Percentiles rank a stretch among this genome's conserved stretches.
These are phyloP conservation scores for Agapanthus africanus DNA, from an alignment of 106 monocot species.

Conservation along the genomic window DNA sequence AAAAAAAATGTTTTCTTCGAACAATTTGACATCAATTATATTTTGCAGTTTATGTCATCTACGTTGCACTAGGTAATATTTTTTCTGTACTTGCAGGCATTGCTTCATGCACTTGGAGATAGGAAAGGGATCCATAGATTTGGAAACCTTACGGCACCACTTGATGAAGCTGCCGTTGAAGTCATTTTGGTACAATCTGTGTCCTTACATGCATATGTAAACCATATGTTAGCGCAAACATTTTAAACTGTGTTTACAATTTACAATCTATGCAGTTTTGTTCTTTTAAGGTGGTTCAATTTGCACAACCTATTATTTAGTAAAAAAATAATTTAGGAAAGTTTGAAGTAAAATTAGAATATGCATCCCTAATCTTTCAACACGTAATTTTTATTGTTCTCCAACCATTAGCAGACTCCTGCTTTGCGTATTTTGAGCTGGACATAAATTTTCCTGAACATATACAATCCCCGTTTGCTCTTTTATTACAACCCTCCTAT, in stretches of 20 bases:
- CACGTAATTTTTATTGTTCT: background rate
- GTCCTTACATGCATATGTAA: background rate
- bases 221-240: too few relatives aligned
- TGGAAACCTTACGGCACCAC: slow-evolving; percentile 87
- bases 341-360: background rate
- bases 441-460: background rate
- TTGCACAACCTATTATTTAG: background rate
- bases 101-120: slow-evolving; percentile 90
- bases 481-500: too few relatives aligned
- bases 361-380: background rate
- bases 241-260: too few relatives aligned
- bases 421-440: background rate
- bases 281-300: background rate
- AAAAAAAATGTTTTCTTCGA: background rate
- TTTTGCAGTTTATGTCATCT: background rate
- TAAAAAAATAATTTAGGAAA: background rate
- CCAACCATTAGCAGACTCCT: background rate
- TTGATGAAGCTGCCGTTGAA: slow-evolving; percentile 94
- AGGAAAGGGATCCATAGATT: slow-evolving; percentile 91
- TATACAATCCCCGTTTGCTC: too few relatives aligned
- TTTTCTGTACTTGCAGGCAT: slow-evolving; percentile 38
- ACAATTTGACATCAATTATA: background rate
- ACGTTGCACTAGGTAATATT: background rate
- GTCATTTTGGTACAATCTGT: slow-evolving; percentile 66
- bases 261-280: background rate